These are phyloP conservation scores for Fusarium nygamai DNA, from an alignment of 2,329 filamentous ascomycete genomes.

Conservation along the genomic window DNA sequence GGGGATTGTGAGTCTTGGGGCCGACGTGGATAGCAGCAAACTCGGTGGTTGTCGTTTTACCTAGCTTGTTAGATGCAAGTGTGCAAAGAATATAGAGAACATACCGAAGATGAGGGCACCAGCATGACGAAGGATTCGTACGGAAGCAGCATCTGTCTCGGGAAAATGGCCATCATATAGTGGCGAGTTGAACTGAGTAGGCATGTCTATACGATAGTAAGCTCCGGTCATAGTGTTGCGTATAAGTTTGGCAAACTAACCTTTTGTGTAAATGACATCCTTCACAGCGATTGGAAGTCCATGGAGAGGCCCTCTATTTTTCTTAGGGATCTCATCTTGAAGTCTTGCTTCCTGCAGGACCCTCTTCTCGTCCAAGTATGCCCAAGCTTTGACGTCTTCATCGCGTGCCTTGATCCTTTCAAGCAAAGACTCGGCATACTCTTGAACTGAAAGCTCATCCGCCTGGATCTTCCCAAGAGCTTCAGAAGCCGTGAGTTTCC, in stretches of 20 bases:
- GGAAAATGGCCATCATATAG: constrained; percentile 60
- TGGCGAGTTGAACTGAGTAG: constrained; percentile 64
- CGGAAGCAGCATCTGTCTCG: constrained; percentile 61
- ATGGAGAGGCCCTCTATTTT: constrained; percentile 64
- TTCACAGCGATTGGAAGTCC: constrained; percentile 68
- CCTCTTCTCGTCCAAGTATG: constrained; percentile 54
- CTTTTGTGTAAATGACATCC: constrained; percentile 68
- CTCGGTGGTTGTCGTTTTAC: constrained; percentile 65
- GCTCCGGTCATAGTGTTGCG: not conserved
- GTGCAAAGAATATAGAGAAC: not conserved
- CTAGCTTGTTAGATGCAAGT: constrained; percentile 1
- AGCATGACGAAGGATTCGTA: constrained; percentile 62
- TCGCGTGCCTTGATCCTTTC: constrained; percentile 57
- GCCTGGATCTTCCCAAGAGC: constrained; percentile 51
- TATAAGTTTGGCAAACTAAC: constrained; percentile 39
- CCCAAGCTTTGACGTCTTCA: constrained; percentile 61
- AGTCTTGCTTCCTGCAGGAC: constrained; percentile 60
- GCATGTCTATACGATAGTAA: constrained; percentile 57
- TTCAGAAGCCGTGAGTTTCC: constrained; percentile 55
- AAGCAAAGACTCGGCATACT: constrained; percentile 60
- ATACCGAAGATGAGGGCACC: constrained; percentile 65
- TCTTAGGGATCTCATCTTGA: constrained; percentile 60
- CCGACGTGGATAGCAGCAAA: constrained; percentile 68
- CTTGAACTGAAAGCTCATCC: constrained; percentile 58
- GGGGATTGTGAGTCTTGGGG: constrained; percentile 68